Evolutionary conservation across 176 grass and related monocot species (phyloP).

Genomic region (Bonia amplexicaulis): DNA sequence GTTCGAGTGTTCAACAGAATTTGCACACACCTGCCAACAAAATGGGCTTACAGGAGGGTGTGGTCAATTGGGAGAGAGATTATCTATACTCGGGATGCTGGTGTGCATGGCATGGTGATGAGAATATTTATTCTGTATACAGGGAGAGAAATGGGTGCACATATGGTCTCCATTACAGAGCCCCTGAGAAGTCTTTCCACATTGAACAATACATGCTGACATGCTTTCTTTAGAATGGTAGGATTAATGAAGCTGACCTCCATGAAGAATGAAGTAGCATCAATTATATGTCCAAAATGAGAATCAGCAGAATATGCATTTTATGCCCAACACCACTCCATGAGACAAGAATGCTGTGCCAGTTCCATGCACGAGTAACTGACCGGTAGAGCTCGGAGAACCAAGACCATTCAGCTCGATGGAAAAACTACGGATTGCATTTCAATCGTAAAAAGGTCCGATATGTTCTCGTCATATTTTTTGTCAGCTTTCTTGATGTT

Average conservation of each 20-base stretch:
- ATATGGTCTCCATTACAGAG: too few relatives aligned
- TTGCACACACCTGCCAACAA: background rate
- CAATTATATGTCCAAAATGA: background rate
- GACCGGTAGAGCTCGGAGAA: background rate
- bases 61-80: background rate
- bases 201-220: background rate
- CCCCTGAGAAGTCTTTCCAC: too few relatives aligned
- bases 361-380: background rate
- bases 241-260: background rate
- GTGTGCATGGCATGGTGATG: background rate
- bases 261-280: background rate
- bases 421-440: background rate
- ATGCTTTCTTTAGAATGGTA: background rate
- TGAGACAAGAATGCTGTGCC: background rate
- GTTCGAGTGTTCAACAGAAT: background rate
- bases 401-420: background rate
- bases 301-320: background rate
- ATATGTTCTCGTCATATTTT: background rate
- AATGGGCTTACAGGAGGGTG: background rate
- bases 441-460: background rate
- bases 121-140: background rate
- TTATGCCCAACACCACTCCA: too few relatives aligned
- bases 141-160: too few relatives aligned
- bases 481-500: background rate
- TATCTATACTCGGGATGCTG: background rate